phyloP scores from a whole-genome alignment of 2,329 filamentous ascomycete genomes.

The Ilyonectria mors-panacis region DNA sequence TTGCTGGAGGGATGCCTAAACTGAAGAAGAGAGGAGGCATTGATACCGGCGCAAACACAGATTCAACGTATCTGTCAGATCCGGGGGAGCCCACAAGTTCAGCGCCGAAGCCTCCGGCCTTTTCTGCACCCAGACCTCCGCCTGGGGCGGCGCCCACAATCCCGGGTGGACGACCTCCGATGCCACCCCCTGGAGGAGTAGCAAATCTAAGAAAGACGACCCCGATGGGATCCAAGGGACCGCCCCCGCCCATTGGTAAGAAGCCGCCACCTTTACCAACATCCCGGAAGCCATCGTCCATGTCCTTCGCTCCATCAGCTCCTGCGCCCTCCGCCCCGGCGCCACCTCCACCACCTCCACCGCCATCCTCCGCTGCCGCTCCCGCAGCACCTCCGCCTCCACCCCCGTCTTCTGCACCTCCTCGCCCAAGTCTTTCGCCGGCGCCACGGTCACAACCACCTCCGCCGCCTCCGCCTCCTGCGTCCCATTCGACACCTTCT shows the following conservation, averaged over 20 bases:
- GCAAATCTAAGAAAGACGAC: constrained; percentile 73
- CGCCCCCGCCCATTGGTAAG: constrained; percentile 84
- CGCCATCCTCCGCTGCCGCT: constrained; percentile 58
- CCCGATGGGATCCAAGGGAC: constrained; percentile 65
- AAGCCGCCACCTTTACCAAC: constrained; percentile 77
- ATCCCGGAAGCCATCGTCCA: constrained; percentile 69
- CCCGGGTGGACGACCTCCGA: constrained; percentile 39
- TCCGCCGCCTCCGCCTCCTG: constrained; percentile 49
- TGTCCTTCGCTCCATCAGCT: constrained; percentile 53
- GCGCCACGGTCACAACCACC: constrained; percentile 51
- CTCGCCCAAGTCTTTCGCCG: constrained; percentile 56
- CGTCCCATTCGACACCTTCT: constrained; percentile 51
- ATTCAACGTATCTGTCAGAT: constrained; percentile 85
- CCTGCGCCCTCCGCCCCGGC: constrained; percentile 54
- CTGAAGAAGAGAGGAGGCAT: constrained; percentile 88
- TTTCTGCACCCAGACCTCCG: constrained; percentile 71
- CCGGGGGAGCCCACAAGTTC: constrained; percentile 64
- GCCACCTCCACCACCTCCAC: constrained; percentile 55
- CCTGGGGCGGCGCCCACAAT: constrained; percentile 37
- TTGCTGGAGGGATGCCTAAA: constrained; percentile 96
- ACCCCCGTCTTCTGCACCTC: constrained; percentile 57
- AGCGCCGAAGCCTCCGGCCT: constrained; percentile 70
- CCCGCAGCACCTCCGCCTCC: constrained; percentile 58
- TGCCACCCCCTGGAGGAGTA: constrained; percentile 62
- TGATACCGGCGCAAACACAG: constrained; percentile 72